phyloP scores from a whole-genome alignment of 495 filamentous ascomycete species.

The Talaromyces wortmannii region DNA sequence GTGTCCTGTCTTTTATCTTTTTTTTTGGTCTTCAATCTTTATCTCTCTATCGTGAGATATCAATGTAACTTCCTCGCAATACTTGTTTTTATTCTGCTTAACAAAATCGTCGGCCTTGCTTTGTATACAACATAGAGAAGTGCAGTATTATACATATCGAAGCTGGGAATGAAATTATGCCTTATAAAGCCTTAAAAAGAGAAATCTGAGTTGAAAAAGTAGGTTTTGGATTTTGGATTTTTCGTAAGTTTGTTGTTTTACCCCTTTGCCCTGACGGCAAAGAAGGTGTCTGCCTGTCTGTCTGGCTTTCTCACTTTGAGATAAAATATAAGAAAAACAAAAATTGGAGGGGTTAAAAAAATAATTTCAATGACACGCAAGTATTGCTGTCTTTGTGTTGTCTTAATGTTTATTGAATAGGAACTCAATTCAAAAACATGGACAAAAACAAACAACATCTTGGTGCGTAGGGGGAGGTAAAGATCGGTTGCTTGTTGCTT shows the following conservation, averaged over 20 bases:
- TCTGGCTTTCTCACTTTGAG: not conserved
- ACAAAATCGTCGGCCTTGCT: too few species aligned
- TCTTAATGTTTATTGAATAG: too few species aligned
- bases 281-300: too few species aligned
- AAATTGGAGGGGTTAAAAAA: not conserved
- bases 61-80: too few species aligned
- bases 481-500: too few species aligned
- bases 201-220: not conserved
- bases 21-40: not conserved
- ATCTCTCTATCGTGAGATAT: not conserved
- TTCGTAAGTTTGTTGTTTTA: not conserved
- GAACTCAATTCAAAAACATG: not conserved
- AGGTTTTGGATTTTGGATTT: not conserved
- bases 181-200: not conserved
- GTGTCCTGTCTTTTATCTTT: not conserved
- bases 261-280: too few species aligned
- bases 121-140: too few species aligned
- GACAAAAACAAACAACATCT: not conserved
- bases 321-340: not conserved
- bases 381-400: too few species aligned
- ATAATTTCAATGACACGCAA: too few species aligned
- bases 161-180: too few species aligned
- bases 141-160: too few species aligned
- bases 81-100: too few species aligned
- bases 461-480: not conserved